Evolutionary conservation across 176 grass and related monocot species (phyloP).

Genomic region (Triticum timopheevii): DNA sequence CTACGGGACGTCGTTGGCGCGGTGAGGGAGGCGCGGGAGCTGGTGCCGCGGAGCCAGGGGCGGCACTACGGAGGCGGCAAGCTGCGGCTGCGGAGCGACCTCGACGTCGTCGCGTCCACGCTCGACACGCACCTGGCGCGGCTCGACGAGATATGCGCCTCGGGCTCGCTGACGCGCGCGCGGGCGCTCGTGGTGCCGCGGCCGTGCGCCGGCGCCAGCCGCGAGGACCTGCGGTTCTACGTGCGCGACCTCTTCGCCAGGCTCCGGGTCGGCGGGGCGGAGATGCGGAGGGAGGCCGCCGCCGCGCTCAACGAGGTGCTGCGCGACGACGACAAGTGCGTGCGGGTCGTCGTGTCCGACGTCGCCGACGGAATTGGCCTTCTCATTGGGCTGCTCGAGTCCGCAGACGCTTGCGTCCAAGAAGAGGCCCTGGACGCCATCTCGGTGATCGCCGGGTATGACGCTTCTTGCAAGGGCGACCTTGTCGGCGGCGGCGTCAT

Average conservation of each 20-base stretch:
- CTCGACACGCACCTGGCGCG: constrained; percentile 51
- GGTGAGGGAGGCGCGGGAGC: constrained; percentile 4
- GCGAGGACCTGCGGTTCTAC: constrained; percentile 87
- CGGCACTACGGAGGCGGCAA: constrained; percentile 68
- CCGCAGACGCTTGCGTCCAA: constrained; percentile 34
- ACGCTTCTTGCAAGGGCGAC: constrained; percentile 47
- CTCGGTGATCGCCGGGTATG: constrained; percentile 48
- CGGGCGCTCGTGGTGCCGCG: constrained; percentile 63
- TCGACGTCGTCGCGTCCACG: constrained; percentile 50
- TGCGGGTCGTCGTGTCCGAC: constrained; percentile 48
- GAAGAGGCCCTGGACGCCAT: constrained; percentile 61
- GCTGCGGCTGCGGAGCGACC: constrained; percentile 84
- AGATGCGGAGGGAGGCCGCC: constrained; percentile 59
- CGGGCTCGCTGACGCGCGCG: constrained; percentile 45
- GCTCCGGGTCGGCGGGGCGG: constrained; percentile 46
- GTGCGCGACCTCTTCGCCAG: constrained; percentile 74
- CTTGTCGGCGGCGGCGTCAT: constrained; percentile 61
- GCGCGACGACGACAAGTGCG: constrained; percentile 66
- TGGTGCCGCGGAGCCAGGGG: constrained; percentile 59
- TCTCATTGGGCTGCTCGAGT: constrained; percentile 66
- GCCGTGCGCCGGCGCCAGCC: constrained; percentile 44
- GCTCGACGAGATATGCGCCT: constrained; percentile 57
- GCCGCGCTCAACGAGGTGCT: constrained; percentile 53
- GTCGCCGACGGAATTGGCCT: constrained; percentile 47
- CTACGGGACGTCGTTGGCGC: constrained; percentile 38